Evolutionary conservation across 805 yeast genomes (phyloP).

Genomic region (Starmera amethionina): DNA sequence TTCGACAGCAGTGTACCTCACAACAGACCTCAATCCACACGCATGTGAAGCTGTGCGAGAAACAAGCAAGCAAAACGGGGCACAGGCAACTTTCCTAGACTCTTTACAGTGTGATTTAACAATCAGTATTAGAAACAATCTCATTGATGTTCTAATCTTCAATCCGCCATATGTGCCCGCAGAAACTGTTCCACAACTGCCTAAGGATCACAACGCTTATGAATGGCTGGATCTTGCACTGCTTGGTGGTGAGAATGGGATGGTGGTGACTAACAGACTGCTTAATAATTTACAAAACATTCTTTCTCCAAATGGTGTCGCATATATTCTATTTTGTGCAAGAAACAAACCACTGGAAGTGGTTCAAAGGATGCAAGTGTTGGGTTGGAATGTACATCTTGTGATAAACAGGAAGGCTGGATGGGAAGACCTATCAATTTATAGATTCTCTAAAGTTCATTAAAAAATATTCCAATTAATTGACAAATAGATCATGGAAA

Average conservation of each 20-base stretch:
- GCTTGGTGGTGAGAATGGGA: constrained; percentile 84
- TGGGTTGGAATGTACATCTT: constrained; percentile 45
- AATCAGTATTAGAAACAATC: constrained; percentile 30
- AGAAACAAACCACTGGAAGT: constrained; percentile 72
- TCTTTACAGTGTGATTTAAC: constrained; percentile 50
- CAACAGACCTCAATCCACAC: constrained; percentile 75
- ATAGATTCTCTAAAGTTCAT: constrained; percentile 35
- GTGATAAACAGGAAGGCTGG: constrained; percentile 77
- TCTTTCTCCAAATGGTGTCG: constrained; percentile 56
- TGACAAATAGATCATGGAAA: constrained; percentile 41
- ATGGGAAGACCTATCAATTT: constrained; percentile 84
- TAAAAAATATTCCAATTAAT: not conserved
- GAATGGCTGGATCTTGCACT: constrained; percentile 86
- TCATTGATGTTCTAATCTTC: constrained; percentile 69
- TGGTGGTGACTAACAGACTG: constrained; percentile 69
- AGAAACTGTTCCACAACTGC: constrained; percentile 55
- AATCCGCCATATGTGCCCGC: constrained; percentile 98
- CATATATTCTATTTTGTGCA: constrained; percentile 87
- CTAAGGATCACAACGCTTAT: constrained; percentile 36
- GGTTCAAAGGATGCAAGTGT: constrained; percentile 31
- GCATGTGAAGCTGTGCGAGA: constrained; percentile 48
- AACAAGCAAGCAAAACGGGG: constrained; percentile 31
- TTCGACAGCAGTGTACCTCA: constrained; percentile 44
- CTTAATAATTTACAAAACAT: constrained; percentile 42
- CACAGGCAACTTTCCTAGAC: constrained; percentile 27